A percentile compares a stretch with the other conserved stretches of the same genome.
These are phyloP conservation scores for Acaromyces ingoldii DNA, from an alignment of 1,284 basidiomycete species.

Conservation along the genomic window DNA sequence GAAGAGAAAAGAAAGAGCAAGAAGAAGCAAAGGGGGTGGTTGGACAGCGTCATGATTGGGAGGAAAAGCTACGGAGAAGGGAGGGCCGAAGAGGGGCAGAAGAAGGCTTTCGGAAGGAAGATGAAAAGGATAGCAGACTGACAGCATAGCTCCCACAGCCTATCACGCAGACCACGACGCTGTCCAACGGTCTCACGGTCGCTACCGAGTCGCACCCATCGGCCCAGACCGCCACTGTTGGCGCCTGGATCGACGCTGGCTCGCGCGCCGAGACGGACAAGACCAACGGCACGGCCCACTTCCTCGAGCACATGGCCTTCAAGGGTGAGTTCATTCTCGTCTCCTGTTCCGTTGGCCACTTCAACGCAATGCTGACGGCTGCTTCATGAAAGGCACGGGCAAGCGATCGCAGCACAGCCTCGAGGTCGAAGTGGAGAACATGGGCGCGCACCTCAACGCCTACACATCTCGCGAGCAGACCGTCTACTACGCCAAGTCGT, in stretches of 20 bases:
- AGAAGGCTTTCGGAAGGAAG: no score
- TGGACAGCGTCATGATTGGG: no score
- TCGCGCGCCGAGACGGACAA: conserved; percentile 90
- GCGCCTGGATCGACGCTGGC: conserved; percentile 98
- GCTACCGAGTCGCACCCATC: conserved; percentile 75
- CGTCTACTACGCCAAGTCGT: conserved; percentile 98
- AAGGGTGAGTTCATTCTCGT: conserved; percentile 45
- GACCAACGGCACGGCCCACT: conserved; percentile 95
- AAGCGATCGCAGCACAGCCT: conserved; percentile 83
- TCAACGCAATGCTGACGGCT: background rate
- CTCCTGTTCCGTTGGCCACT: background rate
- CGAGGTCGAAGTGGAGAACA: conserved; percentile 96
- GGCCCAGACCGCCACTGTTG: conserved; percentile 96
- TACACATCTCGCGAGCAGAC: conserved; percentile 99
- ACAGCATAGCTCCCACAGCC: conserved; percentile 22
- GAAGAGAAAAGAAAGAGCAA: no score
- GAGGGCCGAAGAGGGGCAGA: no score
- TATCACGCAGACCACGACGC: conserved; percentile 44
- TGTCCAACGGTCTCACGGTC: conserved; percentile 49
- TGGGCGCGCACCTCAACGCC: conserved; percentile 95
- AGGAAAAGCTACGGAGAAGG: no score
- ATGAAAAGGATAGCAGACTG: no score
- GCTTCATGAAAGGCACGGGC: conserved; percentile 65
- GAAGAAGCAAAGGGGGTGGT: no score
- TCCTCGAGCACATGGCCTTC: conserved; percentile 90